A percentile compares a stretch with the other conserved stretches of the same genome.
phyloP scores from a whole-genome alignment of 805 yeast species.

The Ascoidea rubescens region DNA sequence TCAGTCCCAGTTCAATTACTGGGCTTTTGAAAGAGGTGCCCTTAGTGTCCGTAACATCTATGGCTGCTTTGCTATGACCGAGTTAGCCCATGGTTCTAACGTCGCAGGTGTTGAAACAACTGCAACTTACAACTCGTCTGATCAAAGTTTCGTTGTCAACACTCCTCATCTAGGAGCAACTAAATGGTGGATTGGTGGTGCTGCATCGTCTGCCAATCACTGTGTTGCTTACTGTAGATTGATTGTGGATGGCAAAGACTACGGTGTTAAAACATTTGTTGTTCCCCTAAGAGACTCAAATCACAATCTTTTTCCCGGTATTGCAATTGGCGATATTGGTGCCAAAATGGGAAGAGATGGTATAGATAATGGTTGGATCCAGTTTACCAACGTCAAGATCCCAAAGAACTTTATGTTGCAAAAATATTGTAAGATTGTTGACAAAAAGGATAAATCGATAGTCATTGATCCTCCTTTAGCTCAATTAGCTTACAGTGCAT shows the following conservation, averaged over 20 bases:
- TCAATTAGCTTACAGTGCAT: slow-evolving; percentile 78
- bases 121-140: slow-evolving; percentile 56
- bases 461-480: slow-evolving; percentile 75
- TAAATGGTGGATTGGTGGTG: slow-evolving; percentile 99
- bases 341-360: slow-evolving; percentile 94
- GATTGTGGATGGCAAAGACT: slow-evolving; percentile 68
- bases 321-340: slow-evolving; percentile 84
- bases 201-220: slow-evolving; percentile 89
- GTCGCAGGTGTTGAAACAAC: slow-evolving; percentile 92
- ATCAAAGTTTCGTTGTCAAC: slow-evolving; percentile 58
- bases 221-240: slow-evolving; percentile 76
- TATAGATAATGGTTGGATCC: slow-evolving; percentile 95
- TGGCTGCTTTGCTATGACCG: slow-evolving; percentile 93
- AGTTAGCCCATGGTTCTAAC: slow-evolving; percentile 85
- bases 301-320: slow-evolving; percentile 66
- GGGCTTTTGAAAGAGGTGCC: slow-evolving; percentile 66
- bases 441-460: slow-evolving; percentile 36
- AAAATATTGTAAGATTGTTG: slow-evolving; percentile 60
- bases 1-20: slow-evolving; percentile 65
- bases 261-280: slow-evolving; percentile 86
- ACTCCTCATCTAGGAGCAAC: slow-evolving; percentile 91
- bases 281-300: slow-evolving; percentile 75
- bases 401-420: slow-evolving; percentile 77
- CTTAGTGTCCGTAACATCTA: slow-evolving; percentile 34
- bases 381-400: slow-evolving; percentile 68